Base-by-base conservation (phyloP, 345 rosid species). In the Eucalyptus marginata region DNA sequence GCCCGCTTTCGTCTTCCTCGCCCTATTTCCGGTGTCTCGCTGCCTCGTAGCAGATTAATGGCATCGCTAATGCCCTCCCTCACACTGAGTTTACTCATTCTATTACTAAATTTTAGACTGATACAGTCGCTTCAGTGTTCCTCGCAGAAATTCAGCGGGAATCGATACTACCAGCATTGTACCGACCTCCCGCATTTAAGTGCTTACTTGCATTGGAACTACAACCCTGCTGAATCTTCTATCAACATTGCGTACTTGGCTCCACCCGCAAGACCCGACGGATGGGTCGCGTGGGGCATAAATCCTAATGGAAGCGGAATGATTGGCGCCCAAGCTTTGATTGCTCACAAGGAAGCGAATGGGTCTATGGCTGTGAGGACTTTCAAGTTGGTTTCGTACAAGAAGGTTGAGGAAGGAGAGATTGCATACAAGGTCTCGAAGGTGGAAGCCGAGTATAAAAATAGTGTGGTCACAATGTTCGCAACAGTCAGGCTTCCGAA, bases 251-350 rank as follows among this genome's bases (percentile, higher is more conserved):
- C 98, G 36, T 97, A 93, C 96, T 17, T 94, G 44, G 95, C 98
- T 3, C 29, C 94, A 27, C 96, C 95, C 1, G 36, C 94, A 22
- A 86, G 51, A 6, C 2, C 96, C 85, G 47, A 10, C 83, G 98
- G 98, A 44, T 97, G 99, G 99, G 80, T 94, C 86, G 92, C 95
- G 20, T 97, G 99, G 99, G 99, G 93, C 31, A 92, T 97, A 79
- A 97, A 97, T 80, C 99, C 96, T 6, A 94, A 91, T 29, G 92
- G 43, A 10, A 88, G 83, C 12, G 94, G 93, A 43, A 97, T 97
- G 99, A 7, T 1, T 0, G 99, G 99, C 25, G 87, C 95, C 33
- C 99, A 97, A 90, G 92, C 96, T 1, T 89, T 97, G 50, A 50
- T 96, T 12, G 98, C 98, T n/a, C 80, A 90, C 86, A 95, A 94